A percentile compares a stretch with the other conserved stretches of the same genome.
These are phyloP conservation scores for Malassezia equina DNA, from an alignment of 1,284 basidiomycete genomes.

Conservation along the genomic window DNA sequence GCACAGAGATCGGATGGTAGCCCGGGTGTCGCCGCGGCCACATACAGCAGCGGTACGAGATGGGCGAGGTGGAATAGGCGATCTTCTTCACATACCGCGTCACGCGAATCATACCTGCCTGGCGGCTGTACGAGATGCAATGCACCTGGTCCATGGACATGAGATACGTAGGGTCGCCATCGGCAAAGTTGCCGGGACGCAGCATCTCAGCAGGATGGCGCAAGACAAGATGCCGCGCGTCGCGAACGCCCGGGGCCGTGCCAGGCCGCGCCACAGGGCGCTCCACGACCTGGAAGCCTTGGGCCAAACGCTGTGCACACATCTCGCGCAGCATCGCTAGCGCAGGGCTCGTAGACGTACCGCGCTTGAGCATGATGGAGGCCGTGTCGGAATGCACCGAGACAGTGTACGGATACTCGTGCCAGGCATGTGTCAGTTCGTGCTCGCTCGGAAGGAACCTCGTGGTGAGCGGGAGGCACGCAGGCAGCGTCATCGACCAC, in stretches of 20 bases:
- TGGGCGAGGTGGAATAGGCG: slow-evolving; percentile 56
- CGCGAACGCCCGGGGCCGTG: slow-evolving; percentile 17
- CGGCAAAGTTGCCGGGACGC: slow-evolving; percentile 40
- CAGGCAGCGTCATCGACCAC: slow-evolving; percentile 59
- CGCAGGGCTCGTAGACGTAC: slow-evolving; percentile 60
- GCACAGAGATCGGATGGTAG: slow-evolving; percentile 67
- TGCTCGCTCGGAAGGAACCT: slow-evolving; percentile 51
- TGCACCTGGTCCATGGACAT: slow-evolving; percentile 94
- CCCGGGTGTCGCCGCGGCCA: slow-evolving; percentile 82
- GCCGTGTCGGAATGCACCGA: slow-evolving; percentile 38
- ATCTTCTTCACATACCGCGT: slow-evolving; percentile 72
- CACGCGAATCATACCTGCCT: slow-evolving; percentile 75
- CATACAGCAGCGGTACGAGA: slow-evolving; percentile 74
- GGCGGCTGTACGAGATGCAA: slow-evolving; percentile 66
- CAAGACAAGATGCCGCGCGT: slow-evolving; percentile 22
- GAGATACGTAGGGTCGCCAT: slow-evolving; percentile 63
- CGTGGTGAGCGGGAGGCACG: slow-evolving; percentile 81
- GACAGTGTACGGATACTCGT: slow-evolving; percentile 43
- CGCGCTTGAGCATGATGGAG: slow-evolving; percentile 42
- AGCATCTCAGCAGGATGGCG: slow-evolving; percentile 44
- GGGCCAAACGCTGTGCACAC: slow-evolving; percentile 78
- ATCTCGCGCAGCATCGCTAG: slow-evolving; percentile 73
- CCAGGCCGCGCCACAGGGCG: slow-evolving; percentile 2
- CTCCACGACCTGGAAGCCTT: slow-evolving; percentile 89
- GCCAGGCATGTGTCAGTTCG: slow-evolving; percentile 40